Percentiles rank a stretch among this genome's conserved stretches.
Evolutionary conservation across 352 stramenopile genomes (phyloP).

Genomic region (Globisporangium nodosum): DNA sequence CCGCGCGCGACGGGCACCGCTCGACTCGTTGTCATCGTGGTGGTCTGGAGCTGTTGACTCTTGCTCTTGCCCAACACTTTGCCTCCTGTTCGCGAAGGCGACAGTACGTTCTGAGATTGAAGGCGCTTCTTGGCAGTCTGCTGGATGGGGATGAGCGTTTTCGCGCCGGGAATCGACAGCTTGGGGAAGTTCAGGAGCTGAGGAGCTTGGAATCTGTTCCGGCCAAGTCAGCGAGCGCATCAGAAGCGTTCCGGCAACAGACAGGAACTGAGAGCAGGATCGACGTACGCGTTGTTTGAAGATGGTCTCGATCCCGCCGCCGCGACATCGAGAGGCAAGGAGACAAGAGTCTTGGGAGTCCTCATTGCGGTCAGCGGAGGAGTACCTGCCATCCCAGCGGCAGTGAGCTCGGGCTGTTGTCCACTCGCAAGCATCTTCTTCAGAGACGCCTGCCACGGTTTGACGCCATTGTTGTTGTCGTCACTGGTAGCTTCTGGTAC

Average conservation of each 20-base stretch:
- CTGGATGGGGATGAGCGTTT: conserved; percentile 14
- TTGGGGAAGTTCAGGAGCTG: conserved; percentile 45
- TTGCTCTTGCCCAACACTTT: conserved; percentile 10
- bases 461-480: neutral
- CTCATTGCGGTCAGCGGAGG: neutral
- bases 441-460: conserved; percentile 51
- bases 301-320: neutral
- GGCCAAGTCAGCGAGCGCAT: neutral
- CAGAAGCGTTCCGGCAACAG: no score
- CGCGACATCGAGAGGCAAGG: neutral
- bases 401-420: conserved; percentile 7
- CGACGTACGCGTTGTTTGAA: conserved; percentile 7
- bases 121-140: conserved; percentile 7
- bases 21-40: conserved; percentile 1
- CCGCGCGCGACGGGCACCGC: neutral
- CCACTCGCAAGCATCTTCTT: conserved; percentile 53
- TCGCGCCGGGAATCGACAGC: conserved; percentile 45
- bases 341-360: conserved; percentile 3
- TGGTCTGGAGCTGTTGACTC: conserved; percentile 6
- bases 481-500: neutral
- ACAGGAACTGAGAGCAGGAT: neutral
- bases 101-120: neutral
- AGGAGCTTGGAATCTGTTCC: conserved; percentile 3
- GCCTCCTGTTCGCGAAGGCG: neutral
- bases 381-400: neutral